Conservation (phyloP, 179 eudicot species). For the Vitellaria paradoxa region DNA sequence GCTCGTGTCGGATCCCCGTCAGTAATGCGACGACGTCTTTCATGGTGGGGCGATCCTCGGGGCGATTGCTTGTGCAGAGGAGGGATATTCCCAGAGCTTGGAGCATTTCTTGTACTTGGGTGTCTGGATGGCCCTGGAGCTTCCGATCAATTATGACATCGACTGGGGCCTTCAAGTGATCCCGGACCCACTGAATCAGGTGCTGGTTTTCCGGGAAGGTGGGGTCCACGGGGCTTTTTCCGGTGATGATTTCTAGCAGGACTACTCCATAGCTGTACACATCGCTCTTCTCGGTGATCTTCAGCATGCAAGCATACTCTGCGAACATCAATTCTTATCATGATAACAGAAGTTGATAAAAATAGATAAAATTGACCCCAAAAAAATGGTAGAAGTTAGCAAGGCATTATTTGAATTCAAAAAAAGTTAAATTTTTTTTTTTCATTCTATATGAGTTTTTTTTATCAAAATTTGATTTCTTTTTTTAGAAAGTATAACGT, state of each 20-base stretch:
- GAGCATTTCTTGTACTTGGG: conserved; percentile 63
- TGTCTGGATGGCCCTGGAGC: conserved; percentile 38
- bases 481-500: no score
- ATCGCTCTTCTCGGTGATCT: conserved; percentile 75
- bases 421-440: no score
- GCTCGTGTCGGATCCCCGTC: conserved; percentile 41
- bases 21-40: conserved; percentile 74
- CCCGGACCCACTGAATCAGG: conserved; percentile 55
- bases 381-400: background rate
- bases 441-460: no score
- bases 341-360: background rate
- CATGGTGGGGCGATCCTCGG: conserved; percentile 71
- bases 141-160: conserved; percentile 40
- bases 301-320: conserved; percentile 70
- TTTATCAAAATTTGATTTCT: no score
- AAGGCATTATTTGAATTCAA: background rate
- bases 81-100: conserved; percentile 64
- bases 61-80: conserved; percentile 50
- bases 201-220: conserved; percentile 56
- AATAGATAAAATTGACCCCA: no score
- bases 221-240: conserved; percentile 62
- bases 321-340: conserved; percentile 11
- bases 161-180: conserved; percentile 14
- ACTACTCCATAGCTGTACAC: conserved; percentile 80
- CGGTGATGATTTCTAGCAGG: conserved; percentile 63